These are phyloP conservation scores for Nicotiana paniculata DNA, from an alignment of 257 asterid species.

Conservation along the genomic window DNA sequence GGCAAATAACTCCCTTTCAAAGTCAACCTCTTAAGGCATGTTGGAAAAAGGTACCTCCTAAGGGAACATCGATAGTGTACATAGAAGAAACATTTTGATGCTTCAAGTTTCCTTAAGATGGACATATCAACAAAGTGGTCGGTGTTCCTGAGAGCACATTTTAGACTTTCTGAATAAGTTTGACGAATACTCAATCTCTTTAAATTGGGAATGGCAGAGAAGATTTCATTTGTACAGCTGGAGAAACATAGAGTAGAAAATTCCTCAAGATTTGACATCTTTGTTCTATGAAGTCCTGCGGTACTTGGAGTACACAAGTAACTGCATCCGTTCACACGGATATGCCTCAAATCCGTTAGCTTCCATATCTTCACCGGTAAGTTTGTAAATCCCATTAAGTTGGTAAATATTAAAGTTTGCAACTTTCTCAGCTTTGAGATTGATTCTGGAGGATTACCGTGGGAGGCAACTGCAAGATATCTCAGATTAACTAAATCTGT, in stretches of 20 bases:
- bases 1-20: too few relatives aligned
- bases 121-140: background rate
- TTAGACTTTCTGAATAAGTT: background rate
- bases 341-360: background rate
- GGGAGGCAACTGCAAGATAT: background rate
- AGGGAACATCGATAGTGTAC: background rate
- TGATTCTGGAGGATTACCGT: background rate
- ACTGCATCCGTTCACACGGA: background rate
- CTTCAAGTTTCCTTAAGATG: background rate
- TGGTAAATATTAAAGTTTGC: background rate
- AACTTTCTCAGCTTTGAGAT: background rate
- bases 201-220: background rate
- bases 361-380: background rate
- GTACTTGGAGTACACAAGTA: background rate
- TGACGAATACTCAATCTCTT: background rate
- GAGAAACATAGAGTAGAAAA: background rate
- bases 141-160: too few relatives aligned
- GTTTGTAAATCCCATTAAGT: background rate
- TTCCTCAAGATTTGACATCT: background rate
- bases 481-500: background rate
- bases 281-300: background rate
- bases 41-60: background rate
- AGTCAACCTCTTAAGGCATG: too few relatives aligned
- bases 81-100: background rate
- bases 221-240: background rate